These are phyloP conservation scores for Penicillium decumbens DNA, from an alignment of 2,329 filamentous ascomycete genomes.

Conservation along the genomic window DNA sequence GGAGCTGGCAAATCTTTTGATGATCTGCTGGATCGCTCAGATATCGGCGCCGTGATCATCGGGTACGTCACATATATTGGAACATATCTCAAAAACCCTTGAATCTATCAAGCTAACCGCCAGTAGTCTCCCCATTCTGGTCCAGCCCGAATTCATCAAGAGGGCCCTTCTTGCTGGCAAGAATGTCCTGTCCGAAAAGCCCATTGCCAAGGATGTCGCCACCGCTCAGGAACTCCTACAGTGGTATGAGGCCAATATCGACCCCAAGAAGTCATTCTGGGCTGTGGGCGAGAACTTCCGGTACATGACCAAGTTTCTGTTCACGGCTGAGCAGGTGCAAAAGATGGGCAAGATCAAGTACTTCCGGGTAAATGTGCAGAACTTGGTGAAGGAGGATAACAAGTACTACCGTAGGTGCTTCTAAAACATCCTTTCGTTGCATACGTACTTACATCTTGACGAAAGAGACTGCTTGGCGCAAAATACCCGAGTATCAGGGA, in stretches of 20 bases:
- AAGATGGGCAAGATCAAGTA: constrained; percentile 48
- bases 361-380: constrained; percentile 48
- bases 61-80: constrained; percentile 34
- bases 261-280: constrained; percentile 40
- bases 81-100: not conserved
- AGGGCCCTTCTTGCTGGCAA: constrained; percentile 50
- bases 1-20: constrained; percentile 43
- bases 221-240: constrained; percentile 49
- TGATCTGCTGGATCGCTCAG: constrained; percentile 46
- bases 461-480: constrained; percentile 48
- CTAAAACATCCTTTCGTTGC: not conserved
- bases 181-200: constrained; percentile 56
- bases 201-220: constrained; percentile 52
- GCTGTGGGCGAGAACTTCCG: constrained; percentile 57
- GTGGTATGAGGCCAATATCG: constrained; percentile 48
- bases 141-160: constrained; percentile 50
- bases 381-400: constrained; percentile 44
- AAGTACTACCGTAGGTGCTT: constrained; percentile 50
- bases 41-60: constrained; percentile 51
- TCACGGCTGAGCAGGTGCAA: constrained; percentile 44
- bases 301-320: constrained; percentile 47
- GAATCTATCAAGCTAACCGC: not conserved
- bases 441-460: constrained; percentile 4
- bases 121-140: constrained; percentile 48
- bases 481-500: constrained; percentile 53